phyloP scores from a whole-genome alignment of 2,329 filamentous ascomycete genomes.

The Emericellopsis cladophorae region DNA sequence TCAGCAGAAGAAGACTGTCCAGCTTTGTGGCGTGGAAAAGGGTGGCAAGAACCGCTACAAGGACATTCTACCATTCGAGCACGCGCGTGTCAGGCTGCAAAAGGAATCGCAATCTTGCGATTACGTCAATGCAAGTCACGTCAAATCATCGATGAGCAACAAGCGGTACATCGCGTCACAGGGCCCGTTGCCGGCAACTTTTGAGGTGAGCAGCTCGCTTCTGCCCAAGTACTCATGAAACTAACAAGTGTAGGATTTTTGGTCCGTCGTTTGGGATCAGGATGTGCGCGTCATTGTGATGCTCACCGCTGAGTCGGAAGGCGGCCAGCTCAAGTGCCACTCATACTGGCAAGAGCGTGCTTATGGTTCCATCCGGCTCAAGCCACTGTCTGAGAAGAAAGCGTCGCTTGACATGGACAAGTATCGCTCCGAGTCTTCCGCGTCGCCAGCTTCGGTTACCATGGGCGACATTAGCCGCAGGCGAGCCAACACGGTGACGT shows the following conservation, averaged over 20 bases:
- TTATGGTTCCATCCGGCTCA: conserved; percentile 67
- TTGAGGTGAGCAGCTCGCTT: conserved; percentile 48
- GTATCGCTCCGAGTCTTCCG: conserved; percentile 26
- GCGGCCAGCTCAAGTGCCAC: conserved; percentile 88
- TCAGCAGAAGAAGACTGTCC: conserved; percentile 30
- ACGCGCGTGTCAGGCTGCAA: conserved; percentile 71
- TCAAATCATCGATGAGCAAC: conserved; percentile 68
- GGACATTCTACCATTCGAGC: conserved; percentile 93
- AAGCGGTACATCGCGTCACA: conserved; percentile 95
- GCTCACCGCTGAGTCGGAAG: conserved; percentile 88
- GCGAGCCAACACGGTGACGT: conserved; percentile 41
- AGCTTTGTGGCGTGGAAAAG: conserved; percentile 87
- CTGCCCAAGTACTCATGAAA: background rate
- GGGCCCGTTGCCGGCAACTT: conserved; percentile 83
- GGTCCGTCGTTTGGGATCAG: conserved; percentile 95
- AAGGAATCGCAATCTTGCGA: conserved; percentile 62
- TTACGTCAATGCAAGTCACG: conserved; percentile 88
- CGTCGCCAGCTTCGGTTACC: conserved; percentile 8
- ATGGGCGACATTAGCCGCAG: conserved; percentile 29
- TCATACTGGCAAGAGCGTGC: conserved; percentile 77
- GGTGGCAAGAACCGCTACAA: conserved; percentile 95
- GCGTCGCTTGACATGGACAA: conserved; percentile 62
- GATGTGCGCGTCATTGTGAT: conserved; percentile 92
- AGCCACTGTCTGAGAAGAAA: conserved; percentile 67
- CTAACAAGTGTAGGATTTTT: conserved; percentile 64